Conservation (phyloP, 108 stramenopile genomes). For the Licmophora abbreviata region DNA sequence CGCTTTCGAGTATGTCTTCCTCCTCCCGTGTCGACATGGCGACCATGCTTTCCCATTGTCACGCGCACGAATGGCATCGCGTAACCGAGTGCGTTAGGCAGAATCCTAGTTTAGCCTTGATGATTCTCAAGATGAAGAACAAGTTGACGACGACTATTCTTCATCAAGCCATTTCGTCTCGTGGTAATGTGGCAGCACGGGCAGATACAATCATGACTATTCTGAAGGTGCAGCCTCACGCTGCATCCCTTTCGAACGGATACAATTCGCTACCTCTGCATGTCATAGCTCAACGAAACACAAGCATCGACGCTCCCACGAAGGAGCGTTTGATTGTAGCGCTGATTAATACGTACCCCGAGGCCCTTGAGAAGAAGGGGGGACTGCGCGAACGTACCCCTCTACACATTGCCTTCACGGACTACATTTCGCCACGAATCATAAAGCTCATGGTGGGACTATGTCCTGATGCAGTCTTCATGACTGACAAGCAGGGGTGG, state of each 20-base stretch:
- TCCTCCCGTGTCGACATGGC: too few relatives aligned
- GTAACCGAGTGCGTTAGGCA: conserved; percentile 17
- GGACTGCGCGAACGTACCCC: conserved; percentile 49
- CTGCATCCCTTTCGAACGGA: conserved; percentile 42
- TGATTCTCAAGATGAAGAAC: conserved; percentile 44
- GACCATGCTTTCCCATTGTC: conserved; percentile 31
- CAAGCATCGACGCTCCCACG: conserved; percentile 35
- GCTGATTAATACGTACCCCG: conserved; percentile 27
- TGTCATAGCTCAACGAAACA: conserved; percentile 45
- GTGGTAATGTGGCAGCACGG: conserved; percentile 26
- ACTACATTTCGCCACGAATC: conserved; percentile 41
- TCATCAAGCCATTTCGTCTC: conserved; percentile 55
- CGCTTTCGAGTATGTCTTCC: too few relatives aligned
- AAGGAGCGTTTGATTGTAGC: conserved; percentile 37
- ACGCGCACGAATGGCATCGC: conserved; percentile 26
- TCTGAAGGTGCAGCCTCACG: conserved; percentile 22
- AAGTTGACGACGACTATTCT: conserved; percentile 48
- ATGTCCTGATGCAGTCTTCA: conserved; percentile 35
- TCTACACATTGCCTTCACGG: conserved; percentile 57
- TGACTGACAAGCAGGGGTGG: conserved; percentile 51
- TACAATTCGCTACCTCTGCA: conserved; percentile 52
- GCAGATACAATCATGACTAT: conserved; percentile 31
- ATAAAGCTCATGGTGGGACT: conserved; percentile 30
- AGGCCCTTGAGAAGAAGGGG: conserved; percentile 26
- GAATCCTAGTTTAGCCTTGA: conserved; percentile 27